Conservation (phyloP, 129 eudicot genomes). For the Calendula officinalis region DNA sequence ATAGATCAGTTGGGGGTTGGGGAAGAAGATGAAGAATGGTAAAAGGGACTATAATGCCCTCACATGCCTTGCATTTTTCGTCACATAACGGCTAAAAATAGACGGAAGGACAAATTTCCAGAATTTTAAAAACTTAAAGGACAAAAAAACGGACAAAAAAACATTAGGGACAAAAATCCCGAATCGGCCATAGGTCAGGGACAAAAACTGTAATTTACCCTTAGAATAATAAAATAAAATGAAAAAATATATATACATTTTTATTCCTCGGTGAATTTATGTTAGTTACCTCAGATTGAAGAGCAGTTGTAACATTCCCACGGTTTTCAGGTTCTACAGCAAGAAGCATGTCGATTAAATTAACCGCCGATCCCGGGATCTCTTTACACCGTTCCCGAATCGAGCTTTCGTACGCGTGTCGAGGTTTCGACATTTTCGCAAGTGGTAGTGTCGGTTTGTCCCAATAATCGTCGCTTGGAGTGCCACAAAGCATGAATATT, state of each 20-base stretch:
- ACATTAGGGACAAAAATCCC: too few species aligned
- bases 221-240: too few species aligned
- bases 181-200: too few species aligned
- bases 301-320: constrained; percentile 67
- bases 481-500: constrained; percentile 83
- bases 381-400: constrained; percentile 68
- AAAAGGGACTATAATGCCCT: too few species aligned
- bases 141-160: too few species aligned
- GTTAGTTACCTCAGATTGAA: constrained; percentile 56
- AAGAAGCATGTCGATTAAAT: constrained; percentile 55
- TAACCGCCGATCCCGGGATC: constrained; percentile 60
- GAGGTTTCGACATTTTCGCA: constrained; percentile 81
- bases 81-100: too few species aligned
- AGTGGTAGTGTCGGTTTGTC: constrained; percentile 58
- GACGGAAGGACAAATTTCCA: too few species aligned
- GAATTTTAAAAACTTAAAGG: too few species aligned
- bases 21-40: too few species aligned
- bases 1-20: too few species aligned
- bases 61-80: too few species aligned
- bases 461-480: constrained; percentile 83
- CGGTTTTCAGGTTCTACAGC: constrained; percentile 69
- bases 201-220: too few species aligned
- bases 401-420: constrained; percentile 63
- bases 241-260: neutral
- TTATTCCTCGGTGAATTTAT: neutral